Percentiles rank a stretch among this genome's conserved stretches.
phyloP scores from a whole-genome alignment of 1,284 basidiomycete species.

The Tetrapyrgos nigripes region DNA sequence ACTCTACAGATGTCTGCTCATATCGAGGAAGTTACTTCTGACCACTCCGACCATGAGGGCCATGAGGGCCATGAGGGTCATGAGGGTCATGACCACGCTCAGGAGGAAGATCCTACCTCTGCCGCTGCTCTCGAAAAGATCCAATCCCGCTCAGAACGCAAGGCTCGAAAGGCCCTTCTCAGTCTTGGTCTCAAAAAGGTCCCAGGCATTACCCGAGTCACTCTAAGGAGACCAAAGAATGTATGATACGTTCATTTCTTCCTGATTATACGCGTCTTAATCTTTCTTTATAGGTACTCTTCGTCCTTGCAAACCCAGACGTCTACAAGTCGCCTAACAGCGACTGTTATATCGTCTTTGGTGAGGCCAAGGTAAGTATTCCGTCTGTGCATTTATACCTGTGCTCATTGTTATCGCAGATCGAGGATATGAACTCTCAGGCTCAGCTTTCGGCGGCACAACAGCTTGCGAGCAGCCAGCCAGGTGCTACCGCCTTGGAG shows the following conservation, averaged over 20 bases:
- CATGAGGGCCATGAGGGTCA: constrained; percentile 66
- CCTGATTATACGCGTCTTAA: not conserved
- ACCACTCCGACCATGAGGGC: constrained; percentile 76
- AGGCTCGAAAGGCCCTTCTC: constrained; percentile 89
- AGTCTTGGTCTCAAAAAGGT: constrained; percentile 92
- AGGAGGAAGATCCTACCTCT: constrained; percentile 84
- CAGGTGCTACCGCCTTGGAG: constrained; percentile 37
- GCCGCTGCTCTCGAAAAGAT: constrained; percentile 90
- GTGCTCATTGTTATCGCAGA: constrained; percentile 55
- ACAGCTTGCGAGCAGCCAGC: constrained; percentile 71
- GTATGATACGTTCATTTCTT: constrained; percentile 50
- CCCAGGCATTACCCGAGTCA: constrained; percentile 93
- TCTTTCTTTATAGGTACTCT: constrained; percentile 68
- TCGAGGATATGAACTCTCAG: constrained; percentile 91
- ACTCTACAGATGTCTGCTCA: constrained; percentile 72
- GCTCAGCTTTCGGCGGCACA: constrained; percentile 87
- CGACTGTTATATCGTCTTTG: constrained; percentile 99
- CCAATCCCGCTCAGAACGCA: constrained; percentile 90
- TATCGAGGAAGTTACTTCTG: constrained; percentile 83
- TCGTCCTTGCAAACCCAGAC: constrained; percentile 93
- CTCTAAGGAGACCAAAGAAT: constrained; percentile 93
- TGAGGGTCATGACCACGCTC: constrained; percentile 58
- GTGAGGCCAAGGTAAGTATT: constrained; percentile 86
- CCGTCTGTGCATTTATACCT: not conserved
- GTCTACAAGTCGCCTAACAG: constrained; percentile 98